Percentiles rank a stretch among this genome's conserved stretches.
phyloP scores from a whole-genome alignment of 768 basidiomycete species.

The Panaeolus cyanescens region DNA sequence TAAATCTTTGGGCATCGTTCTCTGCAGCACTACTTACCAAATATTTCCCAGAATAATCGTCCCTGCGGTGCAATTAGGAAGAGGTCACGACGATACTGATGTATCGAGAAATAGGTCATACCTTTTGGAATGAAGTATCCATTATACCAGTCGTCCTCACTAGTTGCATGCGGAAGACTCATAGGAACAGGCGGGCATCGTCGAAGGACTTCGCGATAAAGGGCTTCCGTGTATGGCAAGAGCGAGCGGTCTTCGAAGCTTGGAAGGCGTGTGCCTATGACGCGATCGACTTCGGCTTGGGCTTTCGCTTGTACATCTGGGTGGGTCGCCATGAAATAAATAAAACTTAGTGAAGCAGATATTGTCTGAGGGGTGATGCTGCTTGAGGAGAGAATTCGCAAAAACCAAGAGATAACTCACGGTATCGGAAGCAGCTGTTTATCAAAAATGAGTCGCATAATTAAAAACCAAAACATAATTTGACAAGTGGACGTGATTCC shows the following conservation, averaged over 20 bases:
- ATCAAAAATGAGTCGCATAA: no score
- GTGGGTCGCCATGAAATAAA: slow-evolving; percentile 27
- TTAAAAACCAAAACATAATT: background rate
- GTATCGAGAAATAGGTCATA: background rate
- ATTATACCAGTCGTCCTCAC: slow-evolving; percentile 25
- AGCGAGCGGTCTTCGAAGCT: slow-evolving; percentile 20
- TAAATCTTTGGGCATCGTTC: no score
- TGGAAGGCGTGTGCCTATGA: slow-evolving; percentile 31
- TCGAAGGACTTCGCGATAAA: slow-evolving; percentile 19
- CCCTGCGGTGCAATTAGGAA: slow-evolving; percentile 1
- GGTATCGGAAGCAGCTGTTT: slow-evolving; percentile 11
- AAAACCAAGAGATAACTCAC: background rate
- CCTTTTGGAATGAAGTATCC: slow-evolving; percentile 27
- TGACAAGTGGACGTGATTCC: background rate
- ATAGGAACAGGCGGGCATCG: slow-evolving; percentile 17
- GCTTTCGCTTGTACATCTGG: slow-evolving; percentile 32
- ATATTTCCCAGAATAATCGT: slow-evolving; percentile 13
- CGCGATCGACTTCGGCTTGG: slow-evolving; percentile 33
- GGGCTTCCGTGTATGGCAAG: slow-evolving; percentile 26
- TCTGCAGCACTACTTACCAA: slow-evolving; percentile 1
- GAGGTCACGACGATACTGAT: background rate
- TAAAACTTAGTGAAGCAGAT: slow-evolving; percentile 17
- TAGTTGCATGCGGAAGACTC: slow-evolving; percentile 19
- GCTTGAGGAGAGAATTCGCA: background rate
- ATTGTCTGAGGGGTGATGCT: background rate